Evolutionary conservation across 306 rosid genomes (phyloP).

Genomic region (Lathyrus sativus): DNA sequence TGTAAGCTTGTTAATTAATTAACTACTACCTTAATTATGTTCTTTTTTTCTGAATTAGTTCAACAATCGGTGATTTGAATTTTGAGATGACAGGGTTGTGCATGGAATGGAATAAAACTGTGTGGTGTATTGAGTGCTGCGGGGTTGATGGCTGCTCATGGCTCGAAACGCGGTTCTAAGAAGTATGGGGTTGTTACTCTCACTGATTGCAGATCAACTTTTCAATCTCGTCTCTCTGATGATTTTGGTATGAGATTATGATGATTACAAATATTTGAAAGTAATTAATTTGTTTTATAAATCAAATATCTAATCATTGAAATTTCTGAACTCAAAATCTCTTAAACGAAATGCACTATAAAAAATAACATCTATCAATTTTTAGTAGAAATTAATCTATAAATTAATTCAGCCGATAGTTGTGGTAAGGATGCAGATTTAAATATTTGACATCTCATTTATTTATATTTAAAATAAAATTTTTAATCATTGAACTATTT

Average conservation of each 20-base stretch:
- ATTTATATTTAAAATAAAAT: no score
- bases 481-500: no score
- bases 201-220: conserved; percentile 55
- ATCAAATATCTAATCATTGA: no score
- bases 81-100: conserved; percentile 53
- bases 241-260: conserved; percentile 46
- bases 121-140: conserved; percentile 63
- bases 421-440: no score
- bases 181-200: conserved; percentile 62
- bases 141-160: conserved; percentile 56
- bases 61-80: neutral
- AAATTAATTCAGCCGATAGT: no score
- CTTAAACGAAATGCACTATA: no score
- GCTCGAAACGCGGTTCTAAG: conserved; percentile 36
- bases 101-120: conserved; percentile 50
- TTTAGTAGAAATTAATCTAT: no score
- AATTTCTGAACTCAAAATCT: no score
- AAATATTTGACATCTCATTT: no score
- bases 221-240: conserved; percentile 48
- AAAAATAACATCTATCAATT: no score
- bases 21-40: neutral
- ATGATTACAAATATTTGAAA: neutral
- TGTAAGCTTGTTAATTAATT: neutral
- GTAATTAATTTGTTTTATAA: no score
- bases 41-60: neutral